Conservation (phyloP, 177 flowering plant genomes). For the Vitis hybrid region DNA sequence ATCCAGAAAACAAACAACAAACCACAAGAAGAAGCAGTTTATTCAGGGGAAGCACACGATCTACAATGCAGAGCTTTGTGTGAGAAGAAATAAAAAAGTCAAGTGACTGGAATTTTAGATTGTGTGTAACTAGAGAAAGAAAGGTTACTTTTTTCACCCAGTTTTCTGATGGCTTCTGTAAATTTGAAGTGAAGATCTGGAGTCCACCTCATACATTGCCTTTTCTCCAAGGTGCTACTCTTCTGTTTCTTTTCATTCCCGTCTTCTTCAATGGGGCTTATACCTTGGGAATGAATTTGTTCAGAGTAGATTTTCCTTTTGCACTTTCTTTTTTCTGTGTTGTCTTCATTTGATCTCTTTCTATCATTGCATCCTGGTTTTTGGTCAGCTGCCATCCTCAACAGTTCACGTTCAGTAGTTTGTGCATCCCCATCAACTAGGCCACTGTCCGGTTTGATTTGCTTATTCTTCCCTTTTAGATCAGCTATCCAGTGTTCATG, state of each 20-base stretch:
- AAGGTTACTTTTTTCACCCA: conserved; percentile 18
- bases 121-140: not conserved
- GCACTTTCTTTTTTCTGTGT: not conserved
- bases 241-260: not conserved
- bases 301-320: not conserved
- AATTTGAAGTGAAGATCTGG: conserved; percentile 15
- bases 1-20: conserved; percentile 4
- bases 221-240: not conserved
- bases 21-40: not conserved
- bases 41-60: not conserved
- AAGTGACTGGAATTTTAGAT: not conserved
- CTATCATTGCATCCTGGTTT: not conserved
- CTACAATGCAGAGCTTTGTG: too few relatives aligned
- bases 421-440: not conserved
- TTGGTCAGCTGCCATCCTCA: not conserved
- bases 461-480: conserved; percentile 1
- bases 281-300: not conserved
- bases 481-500: not conserved
- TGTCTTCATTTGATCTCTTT: conserved; percentile 3
- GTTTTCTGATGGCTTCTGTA: conserved; percentile 9
- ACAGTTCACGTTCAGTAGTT: not conserved
- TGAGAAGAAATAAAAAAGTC: not conserved
- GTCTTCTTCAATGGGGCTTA: not conserved
- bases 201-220: conserved; percentile 9
- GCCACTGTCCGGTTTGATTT: not conserved